These are phyloP conservation scores for Salix dunnii DNA, from an alignment of 345 rosid genomes.

Conservation along the genomic window DNA sequence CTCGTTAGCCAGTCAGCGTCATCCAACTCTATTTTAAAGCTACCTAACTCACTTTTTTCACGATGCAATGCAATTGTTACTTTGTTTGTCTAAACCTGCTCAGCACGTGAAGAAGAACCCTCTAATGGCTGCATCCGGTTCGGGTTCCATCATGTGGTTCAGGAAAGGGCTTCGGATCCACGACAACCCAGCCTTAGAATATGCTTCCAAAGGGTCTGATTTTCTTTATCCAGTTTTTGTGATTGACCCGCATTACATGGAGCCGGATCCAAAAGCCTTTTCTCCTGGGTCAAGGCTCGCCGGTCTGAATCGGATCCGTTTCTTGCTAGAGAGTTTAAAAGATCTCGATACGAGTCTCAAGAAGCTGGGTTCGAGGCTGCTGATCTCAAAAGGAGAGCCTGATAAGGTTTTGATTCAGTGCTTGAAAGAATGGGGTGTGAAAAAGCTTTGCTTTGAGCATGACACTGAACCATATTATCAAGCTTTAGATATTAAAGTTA, in stretches of 20 bases:
- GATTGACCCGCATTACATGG: constrained; percentile 86
- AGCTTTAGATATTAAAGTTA: constrained; percentile 59
- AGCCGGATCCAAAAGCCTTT: constrained; percentile 56
- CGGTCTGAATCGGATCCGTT: constrained; percentile 73
- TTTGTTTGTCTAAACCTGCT: constrained; percentile 4
- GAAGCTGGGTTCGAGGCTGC: constrained; percentile 60
- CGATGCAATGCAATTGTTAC: constrained; percentile 10
- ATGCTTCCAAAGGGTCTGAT: constrained; percentile 47
- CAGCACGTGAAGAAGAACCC: constrained; percentile 8
- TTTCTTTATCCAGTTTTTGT: constrained; percentile 75
- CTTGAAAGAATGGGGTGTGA: constrained; percentile 77
- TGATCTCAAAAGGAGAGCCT: constrained; percentile 64
- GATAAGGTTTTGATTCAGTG: constrained; percentile 60
- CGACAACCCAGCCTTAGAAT: constrained; percentile 83
- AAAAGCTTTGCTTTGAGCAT: constrained; percentile 75
- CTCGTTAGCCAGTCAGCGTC: too few species aligned
- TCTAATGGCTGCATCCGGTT: constrained; percentile 39
- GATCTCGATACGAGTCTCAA: constrained; percentile 62
- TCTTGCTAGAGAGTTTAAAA: constrained; percentile 68
- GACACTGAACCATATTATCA: constrained; percentile 91
- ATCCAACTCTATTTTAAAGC: too few species aligned
- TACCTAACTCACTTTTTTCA: too few species aligned
- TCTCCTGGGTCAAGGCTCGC: constrained; percentile 74
- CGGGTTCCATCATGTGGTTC: constrained; percentile 82
- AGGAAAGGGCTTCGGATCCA: constrained; percentile 89